Conservation (phyloP, 2,329 filamentous ascomycete species). For the Trichoderma sp. region DNA sequence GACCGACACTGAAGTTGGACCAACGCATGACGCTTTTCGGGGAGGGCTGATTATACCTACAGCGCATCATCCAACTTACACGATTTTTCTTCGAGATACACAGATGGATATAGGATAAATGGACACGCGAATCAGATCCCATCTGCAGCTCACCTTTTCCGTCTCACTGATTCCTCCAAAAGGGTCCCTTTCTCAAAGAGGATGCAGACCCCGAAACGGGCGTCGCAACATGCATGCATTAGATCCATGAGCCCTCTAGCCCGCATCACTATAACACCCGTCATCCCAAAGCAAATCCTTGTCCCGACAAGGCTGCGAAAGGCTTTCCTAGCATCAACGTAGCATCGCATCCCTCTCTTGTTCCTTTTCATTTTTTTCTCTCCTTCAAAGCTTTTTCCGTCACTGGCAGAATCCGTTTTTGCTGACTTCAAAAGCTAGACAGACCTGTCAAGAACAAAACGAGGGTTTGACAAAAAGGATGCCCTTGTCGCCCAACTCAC, state of each 20-base stretch:
- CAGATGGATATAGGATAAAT: too few species aligned
- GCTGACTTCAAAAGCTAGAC: not conserved
- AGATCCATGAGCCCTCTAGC: not conserved
- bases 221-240: constrained; percentile 10
- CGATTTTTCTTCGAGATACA: too few species aligned
- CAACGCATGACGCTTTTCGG: too few species aligned
- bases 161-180: not conserved
- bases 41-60: too few species aligned
- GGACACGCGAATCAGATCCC: not conserved
- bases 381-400: not conserved
- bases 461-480: constrained; percentile 1
- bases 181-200: constrained; percentile 17
- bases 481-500: constrained; percentile 11
- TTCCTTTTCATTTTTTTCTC: not conserved
- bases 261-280: not conserved
- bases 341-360: not conserved
- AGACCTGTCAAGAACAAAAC: too few species aligned
- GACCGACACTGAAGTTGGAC: too few species aligned
- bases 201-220: constrained; percentile 10
- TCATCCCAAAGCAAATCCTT: not conserved
- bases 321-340: not conserved
- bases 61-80: too few species aligned
- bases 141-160: not conserved
- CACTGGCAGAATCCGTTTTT: not conserved
- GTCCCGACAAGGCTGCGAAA: constrained; percentile 16